Percentiles rank a stretch among this genome's conserved stretches.
phyloP scores from a whole-genome alignment of 345 rosid species.

The Stellera chamaejasme region DNA sequence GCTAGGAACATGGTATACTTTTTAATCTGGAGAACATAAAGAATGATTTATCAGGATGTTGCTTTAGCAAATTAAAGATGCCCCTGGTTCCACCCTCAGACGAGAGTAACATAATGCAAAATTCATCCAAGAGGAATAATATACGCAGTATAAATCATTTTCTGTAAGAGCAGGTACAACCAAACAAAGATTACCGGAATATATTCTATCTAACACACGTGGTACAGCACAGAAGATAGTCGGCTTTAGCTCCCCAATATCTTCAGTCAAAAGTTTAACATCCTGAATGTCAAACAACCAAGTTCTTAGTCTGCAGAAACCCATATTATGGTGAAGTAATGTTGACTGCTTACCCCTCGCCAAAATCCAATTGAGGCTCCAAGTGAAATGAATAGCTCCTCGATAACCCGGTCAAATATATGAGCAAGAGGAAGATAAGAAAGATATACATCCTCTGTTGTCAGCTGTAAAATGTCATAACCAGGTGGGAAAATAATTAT shows the following conservation, averaged over 20 bases:
- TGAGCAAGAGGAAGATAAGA: slow-evolving; percentile 99
- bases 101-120: neutral
- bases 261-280: slow-evolving; percentile 79
- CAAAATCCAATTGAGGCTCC: slow-evolving; percentile 94
- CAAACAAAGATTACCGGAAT: slow-evolving; percentile 42
- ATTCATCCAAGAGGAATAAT: neutral
- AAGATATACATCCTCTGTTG: slow-evolving; percentile 62
- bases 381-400: slow-evolving; percentile 62
- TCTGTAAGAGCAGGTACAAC: neutral
- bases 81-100: neutral
- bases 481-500: neutral
- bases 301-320: slow-evolving; percentile 7
- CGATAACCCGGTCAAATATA: slow-evolving; percentile 87
- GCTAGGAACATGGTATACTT: no score
- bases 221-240: slow-evolving; percentile 96
- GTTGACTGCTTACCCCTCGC: slow-evolving; percentile 72
- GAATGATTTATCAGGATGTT: neutral
- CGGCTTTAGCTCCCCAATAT: slow-evolving; percentile 83
- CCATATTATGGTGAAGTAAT: slow-evolving; percentile 3
- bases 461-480: slow-evolving; percentile 42
- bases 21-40: no score
- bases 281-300: slow-evolving; percentile 42
- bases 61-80: slow-evolving; percentile 1
- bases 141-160: no score
- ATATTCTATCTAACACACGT: slow-evolving; percentile 82